Conservation (phyloP, 2,329 filamentous ascomycete species). For the Ambrosiella xylebori region DNA sequence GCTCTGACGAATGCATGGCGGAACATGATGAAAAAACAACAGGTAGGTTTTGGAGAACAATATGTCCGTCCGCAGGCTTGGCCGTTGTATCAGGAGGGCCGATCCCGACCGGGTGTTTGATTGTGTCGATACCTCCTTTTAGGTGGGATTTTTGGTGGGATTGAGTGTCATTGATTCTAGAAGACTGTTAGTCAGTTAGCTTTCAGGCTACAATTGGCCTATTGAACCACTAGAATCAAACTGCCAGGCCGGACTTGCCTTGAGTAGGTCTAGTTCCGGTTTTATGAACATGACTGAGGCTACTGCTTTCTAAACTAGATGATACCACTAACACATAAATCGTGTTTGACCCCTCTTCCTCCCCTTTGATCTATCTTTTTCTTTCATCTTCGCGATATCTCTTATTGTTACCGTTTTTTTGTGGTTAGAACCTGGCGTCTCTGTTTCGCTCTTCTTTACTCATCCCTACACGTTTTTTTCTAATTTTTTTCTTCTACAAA, state of each 20-base stretch:
- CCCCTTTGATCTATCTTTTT: background rate
- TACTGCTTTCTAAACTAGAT: background rate
- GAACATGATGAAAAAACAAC: background rate
- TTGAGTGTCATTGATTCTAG: background rate
- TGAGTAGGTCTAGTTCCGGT: constrained; percentile 4
- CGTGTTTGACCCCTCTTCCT: background rate
- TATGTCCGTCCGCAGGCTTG: background rate
- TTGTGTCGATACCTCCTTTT: background rate
- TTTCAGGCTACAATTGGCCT: background rate
- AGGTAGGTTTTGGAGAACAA: background rate
- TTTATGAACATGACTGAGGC: background rate
- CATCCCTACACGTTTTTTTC: background rate
- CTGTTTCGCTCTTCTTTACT: background rate
- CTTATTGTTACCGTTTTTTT: background rate
- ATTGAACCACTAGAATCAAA: background rate
- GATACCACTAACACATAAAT: background rate
- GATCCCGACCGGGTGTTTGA: background rate
- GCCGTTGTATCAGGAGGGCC: background rate
- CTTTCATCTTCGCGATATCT: background rate
- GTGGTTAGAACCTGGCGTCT: background rate
- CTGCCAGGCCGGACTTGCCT: background rate
- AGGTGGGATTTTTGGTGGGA: background rate
- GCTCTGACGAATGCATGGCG: background rate
- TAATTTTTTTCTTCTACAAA: background rate
- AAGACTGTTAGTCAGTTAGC: background rate